phyloP scores from a whole-genome alignment of 306 rosid species.

The Cotoneaster glaucophyllus region DNA sequence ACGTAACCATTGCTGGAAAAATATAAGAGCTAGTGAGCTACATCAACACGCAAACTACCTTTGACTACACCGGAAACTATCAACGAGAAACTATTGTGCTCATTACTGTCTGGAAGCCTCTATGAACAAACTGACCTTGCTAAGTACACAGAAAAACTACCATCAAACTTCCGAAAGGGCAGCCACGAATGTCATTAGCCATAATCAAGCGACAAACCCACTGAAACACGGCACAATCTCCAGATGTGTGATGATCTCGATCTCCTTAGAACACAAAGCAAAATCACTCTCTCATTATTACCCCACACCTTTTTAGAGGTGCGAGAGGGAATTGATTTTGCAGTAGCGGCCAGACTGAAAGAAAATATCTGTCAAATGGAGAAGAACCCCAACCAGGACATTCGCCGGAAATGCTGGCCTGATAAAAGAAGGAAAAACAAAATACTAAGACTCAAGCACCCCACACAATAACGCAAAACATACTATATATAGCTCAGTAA shows the following conservation, averaged over 20 bases:
- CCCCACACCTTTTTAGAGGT: constrained; percentile 98
- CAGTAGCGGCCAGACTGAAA: constrained; percentile 98
- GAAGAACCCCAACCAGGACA: constrained; percentile 39
- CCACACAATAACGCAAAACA: not conserved
- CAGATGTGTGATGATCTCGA: constrained; percentile 78
- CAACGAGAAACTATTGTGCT: constrained; percentile 22
- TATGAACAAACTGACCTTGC: constrained; percentile 20
- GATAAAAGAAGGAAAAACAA: constrained; percentile 15
- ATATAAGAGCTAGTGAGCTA: constrained; percentile 18
- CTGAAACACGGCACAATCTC: constrained; percentile 95
- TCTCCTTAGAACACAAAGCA: constrained; percentile 49
- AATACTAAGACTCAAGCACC: constrained; percentile 1
- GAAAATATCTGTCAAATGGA: constrained; percentile 43
- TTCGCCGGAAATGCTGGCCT: constrained; percentile 54
- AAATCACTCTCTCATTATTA: constrained; percentile 53
- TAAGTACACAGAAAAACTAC: constrained; percentile 8
- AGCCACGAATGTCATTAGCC: constrained; percentile 60
- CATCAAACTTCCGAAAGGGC: constrained; percentile 35
- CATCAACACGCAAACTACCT: constrained; percentile 34
- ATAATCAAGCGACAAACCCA: constrained; percentile 84
- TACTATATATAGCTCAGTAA: not conserved
- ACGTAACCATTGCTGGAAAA: constrained; percentile 52
- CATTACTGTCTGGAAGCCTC: constrained; percentile 39
- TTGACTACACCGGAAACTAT: constrained; percentile 20
- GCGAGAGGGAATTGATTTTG: constrained; percentile 60